A percentile compares a stretch with the other conserved stretches of the same genome.
Evolutionary conservation across 2,329 filamentous ascomycete genomes (phyloP).

Genomic region (Stagonosporopsis rhizophila): DNA sequence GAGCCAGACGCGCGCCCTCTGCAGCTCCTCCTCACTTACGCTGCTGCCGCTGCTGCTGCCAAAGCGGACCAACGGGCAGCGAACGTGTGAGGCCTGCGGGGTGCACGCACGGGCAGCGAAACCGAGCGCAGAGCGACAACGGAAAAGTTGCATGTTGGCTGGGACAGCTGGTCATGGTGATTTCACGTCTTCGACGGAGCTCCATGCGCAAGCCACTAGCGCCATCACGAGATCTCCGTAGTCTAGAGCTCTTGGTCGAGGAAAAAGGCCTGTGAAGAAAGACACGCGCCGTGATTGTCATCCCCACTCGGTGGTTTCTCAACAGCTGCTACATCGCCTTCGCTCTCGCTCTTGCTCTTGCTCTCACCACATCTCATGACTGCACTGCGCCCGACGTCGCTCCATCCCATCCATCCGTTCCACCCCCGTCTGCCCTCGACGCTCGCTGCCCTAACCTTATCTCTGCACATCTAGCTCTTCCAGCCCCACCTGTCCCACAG

Average conservation of each 20-base stretch:
- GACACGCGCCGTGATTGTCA: conserved; percentile 14
- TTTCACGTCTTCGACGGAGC: conserved; percentile 9
- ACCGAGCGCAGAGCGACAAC: conserved; percentile 15
- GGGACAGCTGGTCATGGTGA: conserved; percentile 15
- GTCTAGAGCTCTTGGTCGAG: conserved; percentile 6
- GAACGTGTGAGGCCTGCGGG: conserved; percentile 15
- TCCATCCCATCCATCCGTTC: not conserved
- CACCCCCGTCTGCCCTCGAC: conserved; percentile 3
- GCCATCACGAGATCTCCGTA: conserved; percentile 7
- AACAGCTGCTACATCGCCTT: conserved; percentile 29
- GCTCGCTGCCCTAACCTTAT: conserved; percentile 16
- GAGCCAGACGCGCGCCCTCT: conserved; percentile 64
- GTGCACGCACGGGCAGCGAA: conserved; percentile 14
- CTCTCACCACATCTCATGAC: conserved; percentile 20
- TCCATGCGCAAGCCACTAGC: conserved; percentile 18
- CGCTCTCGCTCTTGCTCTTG: conserved; percentile 23
- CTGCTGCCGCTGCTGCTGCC: conserved; percentile 11
- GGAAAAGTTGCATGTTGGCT: conserved; percentile 21
- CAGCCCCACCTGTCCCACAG: conserved; percentile 17
- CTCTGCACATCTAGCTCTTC: conserved; percentile 18
- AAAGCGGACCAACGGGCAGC: conserved; percentile 15
- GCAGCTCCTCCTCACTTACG: conserved; percentile 40
- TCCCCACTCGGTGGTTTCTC: conserved; percentile 21
- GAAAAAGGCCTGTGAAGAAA: conserved; percentile 12
- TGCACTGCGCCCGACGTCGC: conserved; percentile 18